A percentile compares a stretch with the other conserved stretches of the same genome.
phyloP scores from a whole-genome alignment of 345 rosid genomes.

The Toxicodendron radicans region DNA sequence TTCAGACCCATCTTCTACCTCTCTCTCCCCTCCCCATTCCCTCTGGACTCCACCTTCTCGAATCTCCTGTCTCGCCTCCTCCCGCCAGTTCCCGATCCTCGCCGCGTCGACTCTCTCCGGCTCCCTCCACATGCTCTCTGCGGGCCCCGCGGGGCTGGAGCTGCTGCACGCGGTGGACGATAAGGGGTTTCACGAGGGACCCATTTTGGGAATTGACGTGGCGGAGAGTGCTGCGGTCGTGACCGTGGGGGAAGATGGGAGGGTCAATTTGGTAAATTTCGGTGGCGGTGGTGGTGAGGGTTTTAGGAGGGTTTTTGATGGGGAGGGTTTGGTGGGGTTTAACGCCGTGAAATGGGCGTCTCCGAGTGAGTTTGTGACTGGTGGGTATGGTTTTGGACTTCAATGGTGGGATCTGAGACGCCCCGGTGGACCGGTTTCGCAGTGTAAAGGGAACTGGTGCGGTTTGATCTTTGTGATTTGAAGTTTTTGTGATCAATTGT shows the following conservation, averaged over 20 bases:
- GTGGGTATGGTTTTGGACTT: conserved; percentile 78
- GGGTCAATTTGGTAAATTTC: conserved; percentile 47
- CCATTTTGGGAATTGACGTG: conserved; percentile 64
- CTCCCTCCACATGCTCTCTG: conserved; percentile 53
- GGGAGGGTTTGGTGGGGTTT: conserved; percentile 72
- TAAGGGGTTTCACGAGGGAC: conserved; percentile 51
- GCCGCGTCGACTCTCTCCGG: conserved; percentile 59
- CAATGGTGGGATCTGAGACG: conserved; percentile 93
- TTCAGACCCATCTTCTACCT: conserved; percentile 28
- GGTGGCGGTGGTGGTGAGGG: conserved; percentile 33
- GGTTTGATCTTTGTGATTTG: conserved; percentile 6
- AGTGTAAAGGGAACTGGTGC: conserved; percentile 78
- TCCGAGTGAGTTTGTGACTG: conserved; percentile 78
- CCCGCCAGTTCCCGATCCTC: conserved; percentile 30
- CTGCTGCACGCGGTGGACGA: conserved; percentile 35
- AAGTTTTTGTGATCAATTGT: conserved; percentile 2
- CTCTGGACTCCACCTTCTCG: conserved; percentile 63
- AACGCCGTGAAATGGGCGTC: conserved; percentile 87
- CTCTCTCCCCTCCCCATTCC: conserved; percentile 32
- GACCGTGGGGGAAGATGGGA: conserved; percentile 61
- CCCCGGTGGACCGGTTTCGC: conserved; percentile 67
- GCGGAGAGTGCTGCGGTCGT: conserved; percentile 62
- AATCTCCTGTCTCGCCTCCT: conserved; percentile 57
- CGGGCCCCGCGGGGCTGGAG: conserved; percentile 32
- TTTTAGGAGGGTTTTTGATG: conserved; percentile 59